A percentile compares a stretch with the other conserved stretches of the same genome.
These are phyloP conservation scores for Funneliformis caledonium DNA, from an alignment of 371 early-diverging fungal species.

Conservation along the genomic window DNA sequence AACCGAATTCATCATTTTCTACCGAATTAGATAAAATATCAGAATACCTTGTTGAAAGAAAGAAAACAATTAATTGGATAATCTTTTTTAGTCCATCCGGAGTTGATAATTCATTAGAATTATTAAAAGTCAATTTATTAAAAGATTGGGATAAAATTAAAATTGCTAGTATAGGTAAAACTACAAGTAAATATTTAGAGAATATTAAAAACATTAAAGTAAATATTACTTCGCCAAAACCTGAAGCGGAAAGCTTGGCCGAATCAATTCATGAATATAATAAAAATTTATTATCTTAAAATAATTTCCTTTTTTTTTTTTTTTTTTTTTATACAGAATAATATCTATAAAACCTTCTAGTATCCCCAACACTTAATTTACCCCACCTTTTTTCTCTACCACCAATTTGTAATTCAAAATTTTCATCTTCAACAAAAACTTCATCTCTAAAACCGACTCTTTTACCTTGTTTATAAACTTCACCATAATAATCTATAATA, in stretches of 20 bases:
- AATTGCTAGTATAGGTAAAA: slow-evolving; percentile 33
- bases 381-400: slow-evolving; percentile 28
- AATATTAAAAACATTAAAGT: background rate
- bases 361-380: slow-evolving; percentile 16
- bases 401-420: background rate
- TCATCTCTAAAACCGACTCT: slow-evolving; percentile 1
- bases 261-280: slow-evolving; percentile 13
- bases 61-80: slow-evolving; percentile 18
- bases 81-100: slow-evolving; percentile 41
- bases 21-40: slow-evolving; percentile 15
- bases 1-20: background rate
- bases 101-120: slow-evolving; percentile 23
- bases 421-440: slow-evolving; percentile 9
- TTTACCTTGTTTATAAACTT: slow-evolving; percentile 34
- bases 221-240: slow-evolving; percentile 13
- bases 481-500: slow-evolving; percentile 34
- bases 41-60: background rate
- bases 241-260: slow-evolving; percentile 17
- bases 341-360: slow-evolving; percentile 11
- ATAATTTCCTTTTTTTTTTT: too few species aligned
- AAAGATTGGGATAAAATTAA: background rate
- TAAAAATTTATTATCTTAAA: too few species aligned
- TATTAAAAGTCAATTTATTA: slow-evolving; percentile 15
- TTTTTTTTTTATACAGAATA: background rate
- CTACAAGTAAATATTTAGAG: slow-evolving; percentile 26